Evolutionary conservation across 2,329 filamentous ascomycete species (phyloP), one percentile per base, ranked within the genome.

Genomic region (Macroventuria anomochaeta): DNA sequence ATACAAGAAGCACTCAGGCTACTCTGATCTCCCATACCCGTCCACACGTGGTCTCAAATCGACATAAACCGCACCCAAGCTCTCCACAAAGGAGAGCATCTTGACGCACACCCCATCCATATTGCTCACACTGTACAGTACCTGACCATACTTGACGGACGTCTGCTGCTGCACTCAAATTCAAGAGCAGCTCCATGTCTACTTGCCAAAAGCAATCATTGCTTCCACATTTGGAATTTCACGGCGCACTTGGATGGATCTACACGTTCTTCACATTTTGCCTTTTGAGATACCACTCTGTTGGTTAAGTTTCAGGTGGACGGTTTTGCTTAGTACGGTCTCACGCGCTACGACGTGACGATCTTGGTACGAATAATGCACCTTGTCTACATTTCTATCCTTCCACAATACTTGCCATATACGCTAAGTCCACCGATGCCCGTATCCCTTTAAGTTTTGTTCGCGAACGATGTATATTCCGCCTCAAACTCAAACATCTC

Each of bases 261-360:
- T 33, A 34, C 18, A 25, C 11, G 7, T 33, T 38, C 52, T n/a
- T 37, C n/a, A 15, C 17, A 25, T 38, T 23, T 31, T 46, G 17
- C 17, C 40, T 29, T 49, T 52, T 17, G 43, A 60, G 62, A 65
- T 65, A 64, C 59, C 62, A 63, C 59, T 57, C 54, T 58, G 57
- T 59, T 57, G 53, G 57, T 59, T 38, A n/a, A 11, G n/a, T 20
- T 39, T 25, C 26, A 47, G 38, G 50, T 38, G 50, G 50, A 26
- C 20, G 31, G 43, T 20, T 41, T 53, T 47, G 43, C 38, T 47
- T 37, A 42, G 13, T 21, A 10, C 7, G 11, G 21, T 31, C 10
- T 41, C 37, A 34, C 25, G 26, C 13, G 6, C 18, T 37, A 36
- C 31, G 31, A 46, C 31, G 36, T 46, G 42, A 53, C 5, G 25